A percentile compares a stretch with the other conserved stretches of the same genome.
Conservation (phyloP, 2,329 filamentous ascomycete species). For the Cadophora luteo-olivacea region DNA sequence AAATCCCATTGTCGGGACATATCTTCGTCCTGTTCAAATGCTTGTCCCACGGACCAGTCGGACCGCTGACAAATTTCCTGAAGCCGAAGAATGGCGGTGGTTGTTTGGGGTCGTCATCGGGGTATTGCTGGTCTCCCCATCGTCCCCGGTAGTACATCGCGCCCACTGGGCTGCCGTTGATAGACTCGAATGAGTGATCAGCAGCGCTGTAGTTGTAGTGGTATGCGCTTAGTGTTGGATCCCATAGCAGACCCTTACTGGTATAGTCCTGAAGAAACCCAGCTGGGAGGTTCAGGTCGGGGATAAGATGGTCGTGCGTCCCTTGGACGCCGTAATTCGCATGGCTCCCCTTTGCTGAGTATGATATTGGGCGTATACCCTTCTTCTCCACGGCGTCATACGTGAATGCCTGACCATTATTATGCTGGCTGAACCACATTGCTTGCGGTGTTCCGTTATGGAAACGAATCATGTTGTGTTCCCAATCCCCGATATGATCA, state of each 20-base stretch:
- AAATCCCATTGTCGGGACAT: constrained; percentile 55
- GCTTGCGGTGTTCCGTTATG: constrained; percentile 57
- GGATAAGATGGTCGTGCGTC: constrained; percentile 68
- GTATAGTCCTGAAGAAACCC: constrained; percentile 62
- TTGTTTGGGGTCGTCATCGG: constrained; percentile 51
- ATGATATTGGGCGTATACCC: constrained; percentile 60
- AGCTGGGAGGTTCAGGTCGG: constrained; percentile 61
- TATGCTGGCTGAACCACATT: constrained; percentile 70
- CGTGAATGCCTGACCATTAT: constrained; percentile 66
- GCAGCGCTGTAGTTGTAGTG: constrained; percentile 58
- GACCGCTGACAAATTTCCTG: constrained; percentile 61
- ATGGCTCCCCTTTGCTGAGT: constrained; percentile 66
- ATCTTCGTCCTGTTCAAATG: constrained; percentile 60
- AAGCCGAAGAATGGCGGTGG: constrained; percentile 50
- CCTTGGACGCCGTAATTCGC: constrained; percentile 68
- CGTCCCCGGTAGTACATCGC: constrained; percentile 63
- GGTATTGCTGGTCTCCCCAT: constrained; percentile 69
- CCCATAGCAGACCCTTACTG: constrained; percentile 63
- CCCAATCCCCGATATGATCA: constrained; percentile 69
- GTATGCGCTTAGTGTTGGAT: constrained; percentile 61
- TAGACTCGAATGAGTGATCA: constrained; percentile 31
- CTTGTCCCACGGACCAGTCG: constrained; percentile 67
- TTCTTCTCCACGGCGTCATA: constrained; percentile 62
- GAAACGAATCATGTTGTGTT: constrained; percentile 73
- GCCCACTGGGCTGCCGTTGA: constrained; percentile 52